phyloP scores from a whole-genome alignment of 345 rosid species.

The Psidium friedrichsthalianum region DNA sequence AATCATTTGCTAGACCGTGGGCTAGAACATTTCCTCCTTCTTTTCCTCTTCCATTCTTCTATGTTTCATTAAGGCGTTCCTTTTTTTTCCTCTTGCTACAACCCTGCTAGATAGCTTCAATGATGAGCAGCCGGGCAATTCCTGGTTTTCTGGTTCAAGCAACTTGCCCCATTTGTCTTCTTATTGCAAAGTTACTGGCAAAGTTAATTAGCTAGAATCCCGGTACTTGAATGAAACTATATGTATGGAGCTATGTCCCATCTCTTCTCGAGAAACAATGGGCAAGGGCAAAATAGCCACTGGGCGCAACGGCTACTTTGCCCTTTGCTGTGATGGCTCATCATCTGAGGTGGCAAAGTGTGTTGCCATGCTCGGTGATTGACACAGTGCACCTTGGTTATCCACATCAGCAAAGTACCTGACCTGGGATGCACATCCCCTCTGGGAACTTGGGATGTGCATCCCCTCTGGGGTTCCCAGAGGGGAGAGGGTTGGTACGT shows the following conservation, averaged over 20 bases:
- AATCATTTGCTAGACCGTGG: neutral
- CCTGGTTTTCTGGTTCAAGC: neutral
- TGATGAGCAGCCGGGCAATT: neutral
- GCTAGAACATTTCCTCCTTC: neutral
- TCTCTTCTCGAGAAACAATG: neutral
- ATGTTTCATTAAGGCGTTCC: neutral
- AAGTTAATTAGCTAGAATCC: neutral
- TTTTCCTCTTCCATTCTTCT: neutral
- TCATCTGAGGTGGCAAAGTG: neutral
- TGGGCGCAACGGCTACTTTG: neutral
- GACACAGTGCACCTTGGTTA: neutral
- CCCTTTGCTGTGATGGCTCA: neutral
- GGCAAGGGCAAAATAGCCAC: neutral
- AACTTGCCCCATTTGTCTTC: neutral
- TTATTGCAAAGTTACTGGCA: neutral
- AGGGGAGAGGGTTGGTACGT: neutral
- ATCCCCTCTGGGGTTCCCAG: neutral
- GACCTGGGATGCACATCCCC: neutral
- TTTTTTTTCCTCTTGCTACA: neutral
- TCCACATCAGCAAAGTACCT: neutral
- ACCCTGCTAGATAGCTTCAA: neutral
- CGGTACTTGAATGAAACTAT: neutral
- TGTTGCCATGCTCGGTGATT: neutral
- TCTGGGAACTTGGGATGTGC: neutral
- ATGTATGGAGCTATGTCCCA: neutral